phyloP scores from a whole-genome alignment of 768 basidiomycete genomes.

The Hygrophorus russula region DNA sequence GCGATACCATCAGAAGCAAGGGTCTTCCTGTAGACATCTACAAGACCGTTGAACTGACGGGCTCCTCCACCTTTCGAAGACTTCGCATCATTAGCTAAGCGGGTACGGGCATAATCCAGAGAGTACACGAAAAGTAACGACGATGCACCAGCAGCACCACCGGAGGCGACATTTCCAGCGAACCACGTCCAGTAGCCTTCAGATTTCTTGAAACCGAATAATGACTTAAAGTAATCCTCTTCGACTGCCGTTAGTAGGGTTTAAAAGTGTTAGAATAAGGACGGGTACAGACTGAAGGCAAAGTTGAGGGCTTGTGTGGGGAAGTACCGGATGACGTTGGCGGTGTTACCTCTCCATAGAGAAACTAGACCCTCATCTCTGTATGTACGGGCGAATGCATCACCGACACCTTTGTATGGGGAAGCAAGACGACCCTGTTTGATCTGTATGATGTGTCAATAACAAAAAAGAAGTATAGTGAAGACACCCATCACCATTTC shows the following conservation, averaged over 20 bases:
- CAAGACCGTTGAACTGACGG: constrained; percentile 97
- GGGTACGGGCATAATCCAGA: constrained; percentile 98
- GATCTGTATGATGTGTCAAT: constrained; percentile 53
- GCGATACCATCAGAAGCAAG: constrained; percentile 95
- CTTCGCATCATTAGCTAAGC: constrained; percentile 97
- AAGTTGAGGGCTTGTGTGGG: constrained; percentile 99
- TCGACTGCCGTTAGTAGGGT: constrained; percentile 10
- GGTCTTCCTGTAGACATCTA: constrained; percentile 97
- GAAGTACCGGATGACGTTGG: constrained; percentile 99
- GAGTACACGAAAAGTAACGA: constrained; percentile 99
- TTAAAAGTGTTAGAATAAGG: background rate
- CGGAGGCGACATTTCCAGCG: constrained; percentile 93
- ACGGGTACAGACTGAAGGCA: constrained; percentile 79
- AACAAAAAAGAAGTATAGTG: constrained; percentile 10
- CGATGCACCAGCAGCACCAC: constrained; percentile 98
- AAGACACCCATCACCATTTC: constrained; percentile 67
- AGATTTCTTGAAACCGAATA: constrained; percentile 97
- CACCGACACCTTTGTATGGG: constrained; percentile 93
- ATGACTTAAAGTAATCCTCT: constrained; percentile 98
- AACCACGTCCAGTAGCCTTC: constrained; percentile 99
- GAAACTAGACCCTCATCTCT: constrained; percentile 90
- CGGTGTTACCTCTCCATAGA: constrained; percentile 99
- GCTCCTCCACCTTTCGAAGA: constrained; percentile 82
- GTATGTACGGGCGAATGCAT: constrained; percentile 91
- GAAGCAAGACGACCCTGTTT: constrained; percentile 96